These are phyloP conservation scores for Aquanectria penicillioides DNA, from an alignment of 2,329 filamentous ascomycete genomes.

Conservation along the genomic window DNA sequence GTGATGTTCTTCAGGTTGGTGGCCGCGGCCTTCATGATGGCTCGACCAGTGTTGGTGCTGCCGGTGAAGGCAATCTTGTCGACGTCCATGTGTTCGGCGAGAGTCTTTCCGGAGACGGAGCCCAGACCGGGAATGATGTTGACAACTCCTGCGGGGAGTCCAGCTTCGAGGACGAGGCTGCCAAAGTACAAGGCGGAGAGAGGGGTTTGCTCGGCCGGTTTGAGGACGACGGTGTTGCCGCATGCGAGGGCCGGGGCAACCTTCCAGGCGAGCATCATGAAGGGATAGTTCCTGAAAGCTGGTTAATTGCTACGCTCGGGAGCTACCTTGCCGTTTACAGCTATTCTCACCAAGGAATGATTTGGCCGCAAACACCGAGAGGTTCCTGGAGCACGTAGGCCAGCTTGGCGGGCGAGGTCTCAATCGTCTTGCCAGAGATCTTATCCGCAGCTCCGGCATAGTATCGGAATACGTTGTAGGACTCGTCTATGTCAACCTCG, in stretches of 20 bases:
- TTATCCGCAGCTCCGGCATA: slow-evolving; percentile 78
- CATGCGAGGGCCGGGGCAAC: slow-evolving; percentile 69
- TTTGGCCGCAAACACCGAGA: slow-evolving; percentile 71
- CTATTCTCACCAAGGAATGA: slow-evolving; percentile 63
- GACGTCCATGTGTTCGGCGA: slow-evolving; percentile 69
- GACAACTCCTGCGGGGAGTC: slow-evolving; percentile 75
- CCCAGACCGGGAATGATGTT: slow-evolving; percentile 75
- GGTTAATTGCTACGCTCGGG: neutral
- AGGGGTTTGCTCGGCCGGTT: slow-evolving; percentile 68
- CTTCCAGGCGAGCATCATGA: slow-evolving; percentile 68
- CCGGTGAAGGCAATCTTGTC: slow-evolving; percentile 78
- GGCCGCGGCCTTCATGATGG: slow-evolving; percentile 74
- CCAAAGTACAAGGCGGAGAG: slow-evolving; percentile 67
- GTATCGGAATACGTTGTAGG: slow-evolving; percentile 56
- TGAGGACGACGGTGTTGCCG: slow-evolving; percentile 66
- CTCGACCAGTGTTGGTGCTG: slow-evolving; percentile 69
- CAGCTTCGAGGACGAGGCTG: slow-evolving; percentile 71
- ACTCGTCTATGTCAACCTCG: neutral
- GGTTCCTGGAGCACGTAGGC: slow-evolving; percentile 75
- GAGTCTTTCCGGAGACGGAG: slow-evolving; percentile 67
- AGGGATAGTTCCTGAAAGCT: slow-evolving; percentile 8
- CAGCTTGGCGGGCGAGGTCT: slow-evolving; percentile 68
- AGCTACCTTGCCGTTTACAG: no score
- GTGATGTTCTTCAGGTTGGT: slow-evolving; percentile 66
- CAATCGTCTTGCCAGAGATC: slow-evolving; percentile 73